These are phyloP conservation scores for Pouteria glomerata DNA, from an alignment of 148 eudicot species.

Conservation along the genomic window DNA sequence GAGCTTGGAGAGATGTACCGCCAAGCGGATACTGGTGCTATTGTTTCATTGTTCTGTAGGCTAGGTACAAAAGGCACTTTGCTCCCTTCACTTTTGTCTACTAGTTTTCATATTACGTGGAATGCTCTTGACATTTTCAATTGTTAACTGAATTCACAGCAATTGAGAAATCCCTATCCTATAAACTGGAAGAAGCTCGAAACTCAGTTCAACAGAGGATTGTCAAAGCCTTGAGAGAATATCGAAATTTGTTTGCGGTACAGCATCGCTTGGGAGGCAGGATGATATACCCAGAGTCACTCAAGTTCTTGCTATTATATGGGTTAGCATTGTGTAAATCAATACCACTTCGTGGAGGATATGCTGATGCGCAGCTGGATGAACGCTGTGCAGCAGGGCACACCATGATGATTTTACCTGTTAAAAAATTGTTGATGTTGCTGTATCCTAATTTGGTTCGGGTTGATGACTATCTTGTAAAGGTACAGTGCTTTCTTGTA, in stretches of 20 bases:
- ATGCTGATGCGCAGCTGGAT: constrained; percentile 85
- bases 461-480: constrained; percentile 62
- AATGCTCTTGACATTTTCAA: not conserved
- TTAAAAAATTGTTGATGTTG: constrained; percentile 68
- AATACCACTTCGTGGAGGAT: constrained; percentile 77
- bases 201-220: constrained; percentile 52
- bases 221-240: constrained; percentile 82
- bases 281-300: constrained; percentile 94
- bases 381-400: constrained; percentile 95
- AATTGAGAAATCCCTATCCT: constrained; percentile 75
- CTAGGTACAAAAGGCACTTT: constrained; percentile 49
- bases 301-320: constrained; percentile 75
- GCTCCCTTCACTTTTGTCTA: not conserved
- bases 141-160: constrained; percentile 44
- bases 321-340: constrained; percentile 78
- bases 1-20: constrained; percentile 95
- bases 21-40: constrained; percentile 87
- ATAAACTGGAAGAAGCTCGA: constrained; percentile 87
- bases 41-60: constrained; percentile 74
- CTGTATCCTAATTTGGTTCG: constrained; percentile 81
- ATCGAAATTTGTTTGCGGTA: constrained; percentile 81
- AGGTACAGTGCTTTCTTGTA: constrained; percentile 37
- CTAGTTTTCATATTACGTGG: not conserved
- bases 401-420: constrained; percentile 92
- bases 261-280: constrained; percentile 87